Percentiles rank a stretch among this genome's conserved stretches.
These are phyloP conservation scores for Typha latifolia DNA, from an alignment of 176 grass and related monocot species.

Conservation along the genomic window DNA sequence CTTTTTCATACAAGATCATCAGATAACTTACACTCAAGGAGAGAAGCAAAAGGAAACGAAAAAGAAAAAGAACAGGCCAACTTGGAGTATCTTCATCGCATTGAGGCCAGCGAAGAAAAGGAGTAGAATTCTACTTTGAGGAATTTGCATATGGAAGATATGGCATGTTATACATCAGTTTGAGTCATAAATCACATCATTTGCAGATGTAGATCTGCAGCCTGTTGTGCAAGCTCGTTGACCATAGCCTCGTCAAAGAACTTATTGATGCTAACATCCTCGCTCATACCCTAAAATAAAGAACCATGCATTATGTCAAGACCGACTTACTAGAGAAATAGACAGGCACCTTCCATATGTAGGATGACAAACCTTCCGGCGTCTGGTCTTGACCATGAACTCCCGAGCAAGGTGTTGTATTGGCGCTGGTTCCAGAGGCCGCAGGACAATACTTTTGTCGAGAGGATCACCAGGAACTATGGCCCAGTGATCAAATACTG, in stretches of 20 bases:
- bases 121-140: too few relatives aligned
- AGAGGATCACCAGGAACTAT: conserved; percentile 96
- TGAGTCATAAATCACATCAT: conserved; percentile 51
- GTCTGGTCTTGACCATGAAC: conserved; percentile 95
- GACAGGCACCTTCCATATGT: background rate
- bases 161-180: background rate
- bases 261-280: conserved; percentile 95
- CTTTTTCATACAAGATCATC: too few relatives aligned
- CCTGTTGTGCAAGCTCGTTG: conserved; percentile 87
- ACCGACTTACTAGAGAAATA: background rate
- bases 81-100: too few relatives aligned
- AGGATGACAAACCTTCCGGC: conserved; percentile 28
- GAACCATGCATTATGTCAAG: background rate
- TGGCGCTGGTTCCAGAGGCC: conserved; percentile 81
- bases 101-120: too few relatives aligned
- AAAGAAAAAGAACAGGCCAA: too few relatives aligned
- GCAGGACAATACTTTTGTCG: conserved; percentile 80
- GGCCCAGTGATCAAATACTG: conserved; percentile 96
- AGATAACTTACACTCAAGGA: too few relatives aligned
- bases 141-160: too few relatives aligned
- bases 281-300: conserved; percentile 78
- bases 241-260: conserved; percentile 99
- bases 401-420: conserved; percentile 94
- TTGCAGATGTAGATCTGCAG: conserved; percentile 76
- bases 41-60: too few relatives aligned